Conservation (phyloP, 305 asterid genomes). For the Fraxinus floribunda region DNA sequence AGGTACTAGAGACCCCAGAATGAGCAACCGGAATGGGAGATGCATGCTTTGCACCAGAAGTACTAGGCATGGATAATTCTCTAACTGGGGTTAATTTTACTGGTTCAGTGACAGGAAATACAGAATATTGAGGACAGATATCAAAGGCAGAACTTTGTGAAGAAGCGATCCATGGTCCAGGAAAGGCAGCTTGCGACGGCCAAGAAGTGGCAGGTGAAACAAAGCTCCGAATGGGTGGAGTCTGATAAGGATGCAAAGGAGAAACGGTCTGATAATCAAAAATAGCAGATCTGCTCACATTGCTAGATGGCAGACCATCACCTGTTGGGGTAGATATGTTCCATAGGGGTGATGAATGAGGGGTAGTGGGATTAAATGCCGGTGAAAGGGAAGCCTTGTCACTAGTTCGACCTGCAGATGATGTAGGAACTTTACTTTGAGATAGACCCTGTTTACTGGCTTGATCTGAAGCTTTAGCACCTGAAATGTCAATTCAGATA, state of each 20-base stretch:
- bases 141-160: conserved; percentile 71
- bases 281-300: conserved; percentile 44
- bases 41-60: conserved; percentile 43
- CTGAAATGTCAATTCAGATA: conserved; percentile 41
- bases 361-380: conserved; percentile 44
- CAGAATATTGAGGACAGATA: conserved; percentile 48
- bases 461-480: conserved; percentile 59
- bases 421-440: conserved; percentile 44
- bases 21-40: conserved; percentile 41
- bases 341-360: conserved; percentile 77
- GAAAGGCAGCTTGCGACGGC: conserved; percentile 54
- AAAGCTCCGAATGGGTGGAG: conserved; percentile 53
- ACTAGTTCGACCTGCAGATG: conserved; percentile 42
- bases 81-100: conserved; percentile 50
- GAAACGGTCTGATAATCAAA: conserved; percentile 61
- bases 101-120: conserved; percentile 51
- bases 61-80: conserved; percentile 48
- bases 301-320: conserved; percentile 53
- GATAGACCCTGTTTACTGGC: conserved; percentile 42
- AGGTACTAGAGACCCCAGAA: conserved; percentile 39
- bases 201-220: conserved; percentile 46
- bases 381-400: conserved; percentile 52
- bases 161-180: conserved; percentile 74
- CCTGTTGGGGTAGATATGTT: conserved; percentile 59
- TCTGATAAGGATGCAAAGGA: conserved; percentile 59